These are phyloP conservation scores for Penicillium sp. DNA, from an alignment of 2,329 filamentous ascomycete genomes.

Conservation along the genomic window DNA sequence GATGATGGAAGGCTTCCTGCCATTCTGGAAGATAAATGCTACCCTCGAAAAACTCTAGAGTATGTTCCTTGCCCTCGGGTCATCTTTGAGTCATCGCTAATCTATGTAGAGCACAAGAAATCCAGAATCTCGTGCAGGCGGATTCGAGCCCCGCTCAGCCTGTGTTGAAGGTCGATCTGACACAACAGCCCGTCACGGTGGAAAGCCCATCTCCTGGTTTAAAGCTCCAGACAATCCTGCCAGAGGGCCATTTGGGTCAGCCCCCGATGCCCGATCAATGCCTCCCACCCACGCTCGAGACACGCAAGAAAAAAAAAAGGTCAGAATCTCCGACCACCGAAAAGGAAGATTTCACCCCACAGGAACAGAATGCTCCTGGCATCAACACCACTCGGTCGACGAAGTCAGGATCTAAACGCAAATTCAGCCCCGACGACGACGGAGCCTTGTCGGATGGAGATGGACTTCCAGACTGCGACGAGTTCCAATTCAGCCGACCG, in stretches of 20 bases:
- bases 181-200: conserved; percentile 24
- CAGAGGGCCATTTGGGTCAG: conserved; percentile 3
- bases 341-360: background rate
- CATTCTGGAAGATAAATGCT: conserved; percentile 61
- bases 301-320: conserved; percentile 29
- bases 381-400: conserved; percentile 22
- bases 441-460: conserved; percentile 20
- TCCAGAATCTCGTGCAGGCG: conserved; percentile 30
- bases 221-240: conserved; percentile 3
- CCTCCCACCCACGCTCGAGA: conserved; percentile 34
- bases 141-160: conserved; percentile 26
- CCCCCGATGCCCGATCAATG: conserved; percentile 14
- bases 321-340: background rate
- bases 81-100: background rate
- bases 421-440: conserved; percentile 56
- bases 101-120: conserved; percentile 34
- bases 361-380: background rate
- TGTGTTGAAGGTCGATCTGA: conserved; percentile 17
- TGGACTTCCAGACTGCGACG: conserved; percentile 25
- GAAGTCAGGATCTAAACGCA: conserved; percentile 57
- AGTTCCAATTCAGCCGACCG: conserved; percentile 36
- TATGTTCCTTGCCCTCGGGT: conserved; percentile 35
- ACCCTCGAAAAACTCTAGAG: conserved; percentile 57
- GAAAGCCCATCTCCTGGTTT: conserved; percentile 22
- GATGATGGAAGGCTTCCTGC: conserved; percentile 52